Evolutionary conservation across 2,329 filamentous ascomycete species (phyloP).

Genomic region (Alternaria conjuncta): DNA sequence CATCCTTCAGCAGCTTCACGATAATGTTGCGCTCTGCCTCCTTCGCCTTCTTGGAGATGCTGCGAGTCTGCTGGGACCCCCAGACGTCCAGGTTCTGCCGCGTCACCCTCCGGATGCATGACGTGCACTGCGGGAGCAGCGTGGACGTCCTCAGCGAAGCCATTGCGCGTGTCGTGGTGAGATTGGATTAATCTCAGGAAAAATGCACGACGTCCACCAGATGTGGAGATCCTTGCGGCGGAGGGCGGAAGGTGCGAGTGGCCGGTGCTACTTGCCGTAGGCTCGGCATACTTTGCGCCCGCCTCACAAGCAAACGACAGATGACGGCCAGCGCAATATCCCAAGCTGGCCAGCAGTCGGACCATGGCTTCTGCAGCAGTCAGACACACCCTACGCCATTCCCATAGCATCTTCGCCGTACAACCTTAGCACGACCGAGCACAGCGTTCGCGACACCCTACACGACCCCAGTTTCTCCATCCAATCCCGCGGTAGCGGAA

Average conservation of each 20-base stretch:
- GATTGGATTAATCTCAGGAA: constrained; percentile 14
- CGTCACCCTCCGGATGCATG: constrained; percentile 45
- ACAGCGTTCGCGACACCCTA: constrained; percentile 16
- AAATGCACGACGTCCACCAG: constrained; percentile 21
- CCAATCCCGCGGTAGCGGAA: constrained; percentile 32
- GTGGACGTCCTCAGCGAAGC: constrained; percentile 37
- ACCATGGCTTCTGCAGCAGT: constrained; percentile 34
- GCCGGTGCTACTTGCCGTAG: constrained; percentile 25
- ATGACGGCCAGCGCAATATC: constrained; percentile 32
- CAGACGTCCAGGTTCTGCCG: constrained; percentile 38
- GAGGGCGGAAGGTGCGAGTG: constrained; percentile 22
- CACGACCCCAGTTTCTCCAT: constrained; percentile 24
- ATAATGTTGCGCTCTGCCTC: constrained; percentile 51
- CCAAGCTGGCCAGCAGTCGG: constrained; percentile 27
- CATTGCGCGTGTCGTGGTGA: constrained; percentile 36
- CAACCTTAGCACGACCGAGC: constrained; percentile 14
- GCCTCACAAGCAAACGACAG: constrained; percentile 35
- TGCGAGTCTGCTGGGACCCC: constrained; percentile 49
- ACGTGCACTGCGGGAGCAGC: constrained; percentile 49
- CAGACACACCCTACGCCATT: neutral
- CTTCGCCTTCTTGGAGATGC: constrained; percentile 55
- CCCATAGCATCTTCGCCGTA: neutral
- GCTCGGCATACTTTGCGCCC: constrained; percentile 27
- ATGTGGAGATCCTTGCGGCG: constrained; percentile 38
- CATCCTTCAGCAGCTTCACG: constrained; percentile 60